Conservation (phyloP, 257 asterid species). For the Solanum medicagineum region DNA sequence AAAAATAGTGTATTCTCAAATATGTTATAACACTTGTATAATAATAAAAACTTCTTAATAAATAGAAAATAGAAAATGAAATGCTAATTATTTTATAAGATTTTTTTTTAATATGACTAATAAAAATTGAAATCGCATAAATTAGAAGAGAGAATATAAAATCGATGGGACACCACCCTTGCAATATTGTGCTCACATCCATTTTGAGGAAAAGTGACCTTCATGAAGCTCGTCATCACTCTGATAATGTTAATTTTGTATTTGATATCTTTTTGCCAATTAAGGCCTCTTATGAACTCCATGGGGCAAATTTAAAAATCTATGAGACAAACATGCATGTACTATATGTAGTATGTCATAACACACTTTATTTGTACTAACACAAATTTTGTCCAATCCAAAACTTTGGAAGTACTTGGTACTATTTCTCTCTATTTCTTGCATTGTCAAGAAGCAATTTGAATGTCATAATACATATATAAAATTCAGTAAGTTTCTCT, state of each 20-base stretch:
- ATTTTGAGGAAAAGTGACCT: not conserved
- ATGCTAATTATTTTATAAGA: not conserved
- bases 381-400: not conserved
- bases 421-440: not conserved
- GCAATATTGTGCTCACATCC: not conserved
- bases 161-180: not conserved
- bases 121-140: not conserved
- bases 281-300: slow-evolving; percentile 25
- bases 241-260: not conserved
- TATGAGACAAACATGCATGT: not conserved
- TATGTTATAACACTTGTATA: not conserved
- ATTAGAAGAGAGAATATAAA: not conserved
- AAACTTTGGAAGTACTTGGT: not conserved
- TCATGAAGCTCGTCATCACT: not conserved
- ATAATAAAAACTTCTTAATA: not conserved
- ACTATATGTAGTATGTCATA: not conserved
- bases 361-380: not conserved
- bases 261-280: not conserved
- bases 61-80: not conserved
- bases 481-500: not conserved
- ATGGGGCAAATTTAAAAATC: not conserved
- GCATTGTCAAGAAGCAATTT: not conserved
- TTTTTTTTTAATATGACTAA: not conserved
- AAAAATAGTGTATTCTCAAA: not conserved
- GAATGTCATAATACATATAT: not conserved